Evolutionary conservation across 169 alveolate species (phyloP).

Genomic region (Cryptosporidium bovis): DNA sequence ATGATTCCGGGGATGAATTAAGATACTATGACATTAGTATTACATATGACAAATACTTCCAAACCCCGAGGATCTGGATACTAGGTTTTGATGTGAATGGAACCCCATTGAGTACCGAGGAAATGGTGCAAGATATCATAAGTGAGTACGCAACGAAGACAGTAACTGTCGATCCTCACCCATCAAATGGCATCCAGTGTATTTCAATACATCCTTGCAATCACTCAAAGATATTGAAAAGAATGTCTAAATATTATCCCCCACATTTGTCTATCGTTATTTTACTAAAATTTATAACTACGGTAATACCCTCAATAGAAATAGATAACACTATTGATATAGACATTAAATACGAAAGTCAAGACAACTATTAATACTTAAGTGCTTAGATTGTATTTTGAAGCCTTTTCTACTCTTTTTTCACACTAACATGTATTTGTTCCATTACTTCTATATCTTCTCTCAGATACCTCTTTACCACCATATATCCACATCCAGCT

Average conservation of each 20-base stretch:
- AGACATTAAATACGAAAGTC: constrained; percentile 42
- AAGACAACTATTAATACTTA: constrained; percentile 2
- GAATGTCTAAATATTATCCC: constrained; percentile 80
- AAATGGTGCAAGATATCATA: constrained; percentile 93
- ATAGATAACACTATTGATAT: constrained; percentile 86
- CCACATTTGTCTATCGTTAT: constrained; percentile 81
- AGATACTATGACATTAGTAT: constrained; percentile 80
- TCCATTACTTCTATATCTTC: constrained; percentile 54
- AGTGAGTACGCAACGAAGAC: constrained; percentile 92
- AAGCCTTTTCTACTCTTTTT: neutral
- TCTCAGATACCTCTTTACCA: constrained; percentile 6
- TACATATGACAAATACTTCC: constrained; percentile 79
- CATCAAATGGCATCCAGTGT: constrained; percentile 84
- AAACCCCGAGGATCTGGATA: constrained; percentile 94
- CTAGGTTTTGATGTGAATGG: constrained; percentile 89
- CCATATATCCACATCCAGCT: constrained; percentile 45
- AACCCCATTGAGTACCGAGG: constrained; percentile 84
- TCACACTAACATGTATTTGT: neutral
- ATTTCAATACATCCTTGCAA: constrained; percentile 94
- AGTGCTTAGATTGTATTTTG: no score
- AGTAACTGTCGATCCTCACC: constrained; percentile 93
- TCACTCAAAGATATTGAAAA: constrained; percentile 86
- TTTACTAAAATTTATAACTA: constrained; percentile 84
- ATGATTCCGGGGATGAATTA: constrained; percentile 46
- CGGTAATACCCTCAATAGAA: constrained; percentile 89